Evolutionary conservation across 768 basidiomycete species (phyloP).

Genomic region (Lactarius deliciosus): DNA sequence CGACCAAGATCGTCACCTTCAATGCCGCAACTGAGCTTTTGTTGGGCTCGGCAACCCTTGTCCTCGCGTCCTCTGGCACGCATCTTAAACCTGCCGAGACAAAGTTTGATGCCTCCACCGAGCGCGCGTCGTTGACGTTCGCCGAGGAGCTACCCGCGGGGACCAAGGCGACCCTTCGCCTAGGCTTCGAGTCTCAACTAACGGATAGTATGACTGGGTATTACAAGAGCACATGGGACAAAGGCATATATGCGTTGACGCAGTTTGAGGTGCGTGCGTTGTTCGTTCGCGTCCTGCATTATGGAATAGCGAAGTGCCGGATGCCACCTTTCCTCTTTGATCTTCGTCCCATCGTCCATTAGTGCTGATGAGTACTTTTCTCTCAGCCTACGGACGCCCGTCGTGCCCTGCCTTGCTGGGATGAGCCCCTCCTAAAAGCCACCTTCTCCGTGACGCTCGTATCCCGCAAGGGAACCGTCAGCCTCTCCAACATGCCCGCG

Average conservation of each 20-base stretch:
- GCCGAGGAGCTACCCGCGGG: slow-evolving; percentile 58
- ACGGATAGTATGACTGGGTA: slow-evolving; percentile 79
- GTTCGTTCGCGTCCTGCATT: background rate
- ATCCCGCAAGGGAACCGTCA: slow-evolving; percentile 72
- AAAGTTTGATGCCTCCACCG: slow-evolving; percentile 56
- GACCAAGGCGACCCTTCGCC: slow-evolving; percentile 65
- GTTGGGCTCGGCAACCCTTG: slow-evolving; percentile 54
- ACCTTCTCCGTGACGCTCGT: slow-evolving; percentile 77
- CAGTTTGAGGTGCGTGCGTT: slow-evolving; percentile 70
- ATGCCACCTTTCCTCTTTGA: background rate
- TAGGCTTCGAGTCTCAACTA: slow-evolving; percentile 67
- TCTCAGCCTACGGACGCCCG: slow-evolving; percentile 82
- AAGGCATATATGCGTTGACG: slow-evolving; percentile 74
- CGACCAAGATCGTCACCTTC: slow-evolving; percentile 62
- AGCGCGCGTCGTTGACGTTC: slow-evolving; percentile 66
- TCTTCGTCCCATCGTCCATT: background rate
- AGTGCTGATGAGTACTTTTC: background rate
- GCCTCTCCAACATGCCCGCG: slow-evolving; percentile 85
- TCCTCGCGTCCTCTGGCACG: slow-evolving; percentile 52
- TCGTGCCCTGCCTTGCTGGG: slow-evolving; percentile 86
- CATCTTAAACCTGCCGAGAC: slow-evolving; percentile 44
- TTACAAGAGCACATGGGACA: slow-evolving; percentile 70
- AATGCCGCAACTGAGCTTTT: slow-evolving; percentile 58
- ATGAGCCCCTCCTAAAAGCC: slow-evolving; percentile 89
- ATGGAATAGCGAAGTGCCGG: background rate